Percentiles rank a stretch among this genome's conserved stretches.
Evolutionary conservation across 768 basidiomycete genomes (phyloP).

Genomic region (Mycena kentingensis): DNA sequence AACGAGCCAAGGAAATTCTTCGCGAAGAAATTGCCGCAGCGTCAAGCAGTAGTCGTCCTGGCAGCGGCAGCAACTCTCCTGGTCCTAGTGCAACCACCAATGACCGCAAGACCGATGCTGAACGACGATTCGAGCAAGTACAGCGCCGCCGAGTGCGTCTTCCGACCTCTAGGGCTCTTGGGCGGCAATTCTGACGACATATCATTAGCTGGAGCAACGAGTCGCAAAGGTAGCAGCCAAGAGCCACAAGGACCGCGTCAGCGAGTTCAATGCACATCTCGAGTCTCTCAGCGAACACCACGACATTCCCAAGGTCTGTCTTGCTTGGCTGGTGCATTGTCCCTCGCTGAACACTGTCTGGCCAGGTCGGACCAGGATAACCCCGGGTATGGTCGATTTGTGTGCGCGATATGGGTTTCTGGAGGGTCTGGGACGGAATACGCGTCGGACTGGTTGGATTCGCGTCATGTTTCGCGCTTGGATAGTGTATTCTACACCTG

Average conservation of each 20-base stretch:
- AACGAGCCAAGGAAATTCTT: constrained; percentile 52
- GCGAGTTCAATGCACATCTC: constrained; percentile 84
- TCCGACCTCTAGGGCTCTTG: constrained; percentile 5
- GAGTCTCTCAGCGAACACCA: constrained; percentile 91
- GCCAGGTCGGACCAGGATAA: constrained; percentile 87
- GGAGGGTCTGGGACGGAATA: constrained; percentile 1
- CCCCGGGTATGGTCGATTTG: constrained; percentile 25
- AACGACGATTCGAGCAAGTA: constrained; percentile 85
- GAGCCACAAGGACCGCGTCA: constrained; percentile 93
- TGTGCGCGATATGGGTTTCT: constrained; percentile 8
- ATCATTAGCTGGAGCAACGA: constrained; percentile 63
- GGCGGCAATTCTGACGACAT: constrained; percentile 3
- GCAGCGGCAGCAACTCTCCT: constrained; percentile 64
- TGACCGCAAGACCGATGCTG: constrained; percentile 80
- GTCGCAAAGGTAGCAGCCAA: constrained; percentile 78
- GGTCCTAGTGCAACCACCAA: constrained; percentile 49
- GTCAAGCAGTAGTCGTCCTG: constrained; percentile 42
- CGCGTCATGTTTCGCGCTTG: constrained; percentile 19
- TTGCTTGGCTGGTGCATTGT: constrained; percentile 2
- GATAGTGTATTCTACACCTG: constrained; percentile 1
- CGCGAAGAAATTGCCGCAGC: constrained; percentile 51
- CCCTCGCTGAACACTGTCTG: constrained; percentile 19
- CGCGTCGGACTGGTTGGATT: not conserved
- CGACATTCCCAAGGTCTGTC: constrained; percentile 84
- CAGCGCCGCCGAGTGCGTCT: constrained; percentile 74